Evolutionary conservation across 139 green algal genomes (phyloP).

Genomic region (Eudorina sp.): DNA sequence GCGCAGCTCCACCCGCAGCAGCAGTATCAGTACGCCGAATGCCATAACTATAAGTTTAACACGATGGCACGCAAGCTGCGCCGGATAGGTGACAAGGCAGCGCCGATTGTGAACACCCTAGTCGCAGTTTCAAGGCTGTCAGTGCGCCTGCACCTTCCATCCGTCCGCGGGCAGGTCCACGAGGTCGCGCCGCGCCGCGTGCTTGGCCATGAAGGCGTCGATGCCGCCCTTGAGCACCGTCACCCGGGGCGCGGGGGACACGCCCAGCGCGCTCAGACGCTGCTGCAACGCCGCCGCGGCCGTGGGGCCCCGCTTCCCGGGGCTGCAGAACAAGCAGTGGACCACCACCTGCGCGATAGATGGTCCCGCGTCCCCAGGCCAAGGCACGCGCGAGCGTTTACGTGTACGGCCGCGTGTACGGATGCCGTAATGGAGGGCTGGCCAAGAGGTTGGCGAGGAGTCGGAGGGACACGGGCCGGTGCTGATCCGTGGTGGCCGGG

Average conservation of each 20-base stretch:
- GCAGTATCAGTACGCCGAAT: no score
- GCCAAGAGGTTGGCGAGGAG: no score
- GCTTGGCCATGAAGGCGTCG: conserved; percentile 11
- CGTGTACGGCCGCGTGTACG: no score
- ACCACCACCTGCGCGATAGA: conserved; percentile 12
- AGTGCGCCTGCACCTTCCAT: conserved; percentile 27
- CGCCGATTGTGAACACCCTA: no score
- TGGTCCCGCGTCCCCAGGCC: not conserved
- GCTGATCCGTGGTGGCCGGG: no score
- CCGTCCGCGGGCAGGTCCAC: not conserved
- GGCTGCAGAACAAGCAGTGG: conserved; percentile 32
- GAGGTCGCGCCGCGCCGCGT: not conserved
- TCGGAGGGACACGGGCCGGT: no score
- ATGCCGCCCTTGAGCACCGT: conserved; percentile 9
- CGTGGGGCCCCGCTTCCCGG: conserved; percentile 21
- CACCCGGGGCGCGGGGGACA: not conserved
- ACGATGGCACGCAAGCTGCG: no score
- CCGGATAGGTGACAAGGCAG: no score
- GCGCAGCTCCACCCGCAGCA: no score
- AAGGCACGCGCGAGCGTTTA: not conserved
- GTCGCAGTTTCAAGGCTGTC: no score
- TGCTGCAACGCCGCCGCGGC: not conserved
- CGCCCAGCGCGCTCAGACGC: conserved; percentile 1
- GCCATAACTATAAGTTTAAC: no score
- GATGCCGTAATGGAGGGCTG: no score